Conservation (phyloP, 2,329 filamentous ascomycete species). For the Endoconidiophora polonica region DNA sequence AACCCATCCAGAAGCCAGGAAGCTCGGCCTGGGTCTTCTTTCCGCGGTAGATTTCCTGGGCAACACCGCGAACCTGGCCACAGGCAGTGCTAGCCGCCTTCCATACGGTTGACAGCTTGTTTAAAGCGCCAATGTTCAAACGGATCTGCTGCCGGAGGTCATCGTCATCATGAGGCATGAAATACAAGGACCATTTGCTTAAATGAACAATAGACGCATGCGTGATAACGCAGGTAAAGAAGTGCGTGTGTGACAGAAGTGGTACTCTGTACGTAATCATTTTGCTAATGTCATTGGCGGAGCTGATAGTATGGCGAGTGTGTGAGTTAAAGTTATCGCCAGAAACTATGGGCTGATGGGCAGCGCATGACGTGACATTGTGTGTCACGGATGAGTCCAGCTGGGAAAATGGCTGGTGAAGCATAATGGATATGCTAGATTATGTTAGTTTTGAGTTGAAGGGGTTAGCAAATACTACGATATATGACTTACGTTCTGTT, state of each 20-base stretch:
- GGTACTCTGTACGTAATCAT: conserved; percentile 58
- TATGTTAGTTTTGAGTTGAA: background rate
- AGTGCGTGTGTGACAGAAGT: conserved; percentile 59
- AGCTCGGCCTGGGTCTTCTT: conserved; percentile 39
- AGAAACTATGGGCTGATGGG: conserved; percentile 33
- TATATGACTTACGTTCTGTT: conserved; percentile 31
- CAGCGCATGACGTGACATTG: conserved; percentile 49
- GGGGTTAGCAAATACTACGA: background rate
- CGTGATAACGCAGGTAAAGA: conserved; percentile 68
- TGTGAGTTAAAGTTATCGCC: conserved; percentile 45
- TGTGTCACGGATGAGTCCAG: conserved; percentile 45
- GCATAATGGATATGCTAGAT: conserved; percentile 45
- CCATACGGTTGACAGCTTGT: conserved; percentile 54
- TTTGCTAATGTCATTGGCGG: conserved; percentile 60
- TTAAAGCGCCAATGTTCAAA: conserved; percentile 61
- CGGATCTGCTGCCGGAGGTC: conserved; percentile 59
- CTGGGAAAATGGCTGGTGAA: conserved; percentile 66
- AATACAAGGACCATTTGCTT: conserved; percentile 56
- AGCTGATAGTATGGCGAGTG: conserved; percentile 64
- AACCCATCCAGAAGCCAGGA: conserved; percentile 37
- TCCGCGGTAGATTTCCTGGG: conserved; percentile 52
- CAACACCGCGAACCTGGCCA: conserved; percentile 59
- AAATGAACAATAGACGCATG: conserved; percentile 68
- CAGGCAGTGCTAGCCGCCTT: conserved; percentile 52
- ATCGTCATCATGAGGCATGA: conserved; percentile 43